Conservation (phyloP, 495 filamentous ascomycete species). For the Lepidopterella palustris region DNA sequence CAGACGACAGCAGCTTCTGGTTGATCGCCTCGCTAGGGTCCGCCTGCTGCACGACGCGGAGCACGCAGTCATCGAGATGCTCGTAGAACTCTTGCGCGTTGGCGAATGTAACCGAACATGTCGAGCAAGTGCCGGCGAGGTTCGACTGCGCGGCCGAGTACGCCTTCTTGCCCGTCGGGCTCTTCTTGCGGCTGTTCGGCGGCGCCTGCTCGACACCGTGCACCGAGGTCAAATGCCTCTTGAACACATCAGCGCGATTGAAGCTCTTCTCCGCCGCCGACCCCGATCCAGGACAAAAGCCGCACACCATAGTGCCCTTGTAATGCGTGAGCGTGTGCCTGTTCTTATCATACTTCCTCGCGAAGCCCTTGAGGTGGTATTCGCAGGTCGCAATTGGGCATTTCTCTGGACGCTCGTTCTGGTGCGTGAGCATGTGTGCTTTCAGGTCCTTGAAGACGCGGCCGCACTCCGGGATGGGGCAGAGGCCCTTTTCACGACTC, state of each 20-base stretch:
- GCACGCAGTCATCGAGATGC: slow-evolving; percentile 97
- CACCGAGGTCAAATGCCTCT: slow-evolving; percentile 88
- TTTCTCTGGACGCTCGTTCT: slow-evolving; percentile 89
- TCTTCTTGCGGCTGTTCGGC: slow-evolving; percentile 90
- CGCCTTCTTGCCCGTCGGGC: slow-evolving; percentile 53
- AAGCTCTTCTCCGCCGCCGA: slow-evolving; percentile 95
- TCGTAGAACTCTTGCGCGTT: slow-evolving; percentile 98
- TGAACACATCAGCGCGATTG: slow-evolving; percentile 98
- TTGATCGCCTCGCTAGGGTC: slow-evolving; percentile 96
- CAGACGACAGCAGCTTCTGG: slow-evolving; percentile 72
- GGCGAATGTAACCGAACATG: slow-evolving; percentile 82
- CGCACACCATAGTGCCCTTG: slow-evolving; percentile 98
- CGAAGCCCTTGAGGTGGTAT: slow-evolving; percentile 93
- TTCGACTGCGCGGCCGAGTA: slow-evolving; percentile 45
- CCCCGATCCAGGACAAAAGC: slow-evolving; percentile 90
- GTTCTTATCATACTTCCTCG: slow-evolving; percentile 97
- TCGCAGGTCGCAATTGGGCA: slow-evolving; percentile 92
- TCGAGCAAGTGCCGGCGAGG: slow-evolving; percentile 77
- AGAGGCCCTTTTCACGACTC: slow-evolving; percentile 60
- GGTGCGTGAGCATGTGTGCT: slow-evolving; percentile 94
- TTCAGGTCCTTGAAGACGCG: slow-evolving; percentile 91
- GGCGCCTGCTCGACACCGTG: slow-evolving; percentile 94
- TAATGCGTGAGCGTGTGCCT: slow-evolving; percentile 97
- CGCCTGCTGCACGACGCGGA: slow-evolving; percentile 94
- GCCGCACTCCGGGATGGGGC: slow-evolving; percentile 78